Base-by-base conservation (phyloP, 2,329 filamentous ascomycete genomes). In the Zelopaecilomyces penicillatus region DNA sequence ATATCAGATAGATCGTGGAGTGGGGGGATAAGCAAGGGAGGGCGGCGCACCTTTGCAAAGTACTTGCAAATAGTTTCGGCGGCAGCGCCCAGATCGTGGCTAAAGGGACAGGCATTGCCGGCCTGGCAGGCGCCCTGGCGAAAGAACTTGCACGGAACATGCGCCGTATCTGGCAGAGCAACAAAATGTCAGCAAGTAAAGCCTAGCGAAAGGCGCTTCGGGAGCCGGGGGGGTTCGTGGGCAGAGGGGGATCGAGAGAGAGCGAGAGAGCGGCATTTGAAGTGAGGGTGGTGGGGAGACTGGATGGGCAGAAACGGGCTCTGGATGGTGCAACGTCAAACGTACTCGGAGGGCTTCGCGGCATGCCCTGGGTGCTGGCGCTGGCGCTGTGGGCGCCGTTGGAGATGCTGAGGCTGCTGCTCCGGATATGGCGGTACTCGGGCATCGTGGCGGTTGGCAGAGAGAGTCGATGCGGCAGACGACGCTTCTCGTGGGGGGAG, bases 91-190 rank as follows among this genome's bases (percentile, higher is more conserved):
- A 93, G 82, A 52, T 94, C 91, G 69, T 98, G 93, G 57, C 89
- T 87, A 68, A 97, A 98, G 35, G 93, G 93, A 70, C 93, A 98
- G 53, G 90, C 88, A 64, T 86, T 87, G 56, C 93, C 93, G 46
- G 93, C 93, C 75, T 97, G 91, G 66, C 93, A 98, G 58, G 88
- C 83, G 64, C 91, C 90, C 71, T 95, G 88, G 43, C 89, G 83
- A 68, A 93, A 98, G 84, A 98, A 98, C 75, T 97, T 97, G 85
- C 93, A 98, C 34, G 93, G 93, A 37, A 98, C 93, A 71, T 97
- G 93, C 50, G 90, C 85, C 12, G 93, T 95, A 66, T 95, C 91
- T 96, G 52, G 48, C 52, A 46, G 45, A 50, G 53, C 37, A 42
- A 50, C 29, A 30, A 41, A 37, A 45, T 38, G 44, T 47, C 44